Evolutionary conservation across 371 early-diverging fungal genomes (phyloP), one percentile per base, ranked within the genome.

Genomic region (Mortierella sp.): DNA sequence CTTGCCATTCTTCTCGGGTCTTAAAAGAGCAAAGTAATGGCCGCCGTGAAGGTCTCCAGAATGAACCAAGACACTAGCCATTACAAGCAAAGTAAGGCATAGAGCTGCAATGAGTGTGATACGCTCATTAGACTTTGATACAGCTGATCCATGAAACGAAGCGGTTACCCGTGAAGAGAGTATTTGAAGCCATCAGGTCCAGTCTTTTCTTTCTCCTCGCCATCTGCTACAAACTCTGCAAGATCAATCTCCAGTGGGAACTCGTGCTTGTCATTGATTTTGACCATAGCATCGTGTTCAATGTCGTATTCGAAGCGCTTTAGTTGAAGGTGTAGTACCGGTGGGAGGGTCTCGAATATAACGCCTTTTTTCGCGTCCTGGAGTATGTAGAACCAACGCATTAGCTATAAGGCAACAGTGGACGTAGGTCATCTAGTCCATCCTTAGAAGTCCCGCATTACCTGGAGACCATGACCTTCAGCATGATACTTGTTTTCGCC

Each of bases 231-330:
- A 78, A 92, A 98, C 18, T 91, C 89, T 23, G 88, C 90, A 46
- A 99, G 82, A 65, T 98, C 96, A 55, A 99, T 90, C 51, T 88
- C 86, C n/a, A 86, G 80, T 16, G 98, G 97, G 81, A 94, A 99
- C 78, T 97, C 98, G 80, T 95, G 94, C 18, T 97, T 90, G 80
- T 98, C 98, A 84, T 99, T 99, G 82, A 97, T 94, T 90, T 98
- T 98, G 67, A 97, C 94, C 93, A 95, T 94, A 3, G 88, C 85
- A 71, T 95, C 96, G 18, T 87, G 84, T 81, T 90, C 87, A 59
- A 96, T 90, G 79, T 99, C 99, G 80, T 98, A 98, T 79, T 97
- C 97, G 72, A 99, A 99, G 16, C 99, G 87, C 80, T 98, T 98
- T 61, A 99, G 82, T 76, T 99, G 98, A 61, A 99, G 82, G 78